Evolutionary conservation across 768 basidiomycete genomes (phyloP).

Genomic region (Flagelloscypha sp.): DNA sequence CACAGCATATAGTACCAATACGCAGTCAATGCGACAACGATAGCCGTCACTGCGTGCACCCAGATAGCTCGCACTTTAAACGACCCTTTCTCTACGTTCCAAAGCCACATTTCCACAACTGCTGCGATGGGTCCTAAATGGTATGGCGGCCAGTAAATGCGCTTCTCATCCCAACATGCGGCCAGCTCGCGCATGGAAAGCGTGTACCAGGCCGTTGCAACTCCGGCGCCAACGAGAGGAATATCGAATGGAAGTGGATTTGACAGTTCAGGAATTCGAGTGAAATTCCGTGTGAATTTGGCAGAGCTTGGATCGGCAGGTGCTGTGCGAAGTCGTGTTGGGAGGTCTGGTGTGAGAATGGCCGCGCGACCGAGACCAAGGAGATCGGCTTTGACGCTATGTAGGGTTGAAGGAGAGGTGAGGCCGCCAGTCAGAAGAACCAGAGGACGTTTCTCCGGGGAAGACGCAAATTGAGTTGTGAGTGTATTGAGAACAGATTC

Average conservation of each 20-base stretch:
- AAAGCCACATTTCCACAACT: too few relatives aligned
- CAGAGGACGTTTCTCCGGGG: conserved; percentile 34
- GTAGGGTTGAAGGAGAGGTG: conserved; percentile 46
- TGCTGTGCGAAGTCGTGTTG: too few relatives aligned
- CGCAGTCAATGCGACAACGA: too few relatives aligned
- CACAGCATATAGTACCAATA: too few relatives aligned
- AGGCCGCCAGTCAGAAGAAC: conserved; percentile 81
- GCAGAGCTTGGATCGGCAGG: too few relatives aligned
- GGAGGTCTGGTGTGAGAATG: conserved; percentile 54
- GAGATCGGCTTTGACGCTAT: conserved; percentile 50
- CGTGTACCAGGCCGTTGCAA: conserved; percentile 58
- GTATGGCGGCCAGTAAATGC: too few relatives aligned
- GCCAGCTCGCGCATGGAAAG: conserved; percentile 50
- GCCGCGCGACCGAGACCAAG: conserved; percentile 71
- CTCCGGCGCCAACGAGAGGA: conserved; percentile 57
- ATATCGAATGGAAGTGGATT: conserved; percentile 33
- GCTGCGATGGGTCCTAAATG: too few relatives aligned
- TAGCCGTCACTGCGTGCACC: too few relatives aligned
- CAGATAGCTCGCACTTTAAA: too few relatives aligned
- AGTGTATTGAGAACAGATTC: conserved; percentile 42
- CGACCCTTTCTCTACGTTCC: too few relatives aligned
- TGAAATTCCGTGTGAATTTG: conserved; percentile 10
- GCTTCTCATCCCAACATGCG: too few relatives aligned
- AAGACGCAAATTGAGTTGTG: conserved; percentile 18
- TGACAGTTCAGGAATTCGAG: conserved; percentile 17